Evolutionary conservation across 2,329 filamentous ascomycete species (phyloP), one percentile per base, ranked within the genome.

Genomic region (Ceratocystis huliohia): DNA sequence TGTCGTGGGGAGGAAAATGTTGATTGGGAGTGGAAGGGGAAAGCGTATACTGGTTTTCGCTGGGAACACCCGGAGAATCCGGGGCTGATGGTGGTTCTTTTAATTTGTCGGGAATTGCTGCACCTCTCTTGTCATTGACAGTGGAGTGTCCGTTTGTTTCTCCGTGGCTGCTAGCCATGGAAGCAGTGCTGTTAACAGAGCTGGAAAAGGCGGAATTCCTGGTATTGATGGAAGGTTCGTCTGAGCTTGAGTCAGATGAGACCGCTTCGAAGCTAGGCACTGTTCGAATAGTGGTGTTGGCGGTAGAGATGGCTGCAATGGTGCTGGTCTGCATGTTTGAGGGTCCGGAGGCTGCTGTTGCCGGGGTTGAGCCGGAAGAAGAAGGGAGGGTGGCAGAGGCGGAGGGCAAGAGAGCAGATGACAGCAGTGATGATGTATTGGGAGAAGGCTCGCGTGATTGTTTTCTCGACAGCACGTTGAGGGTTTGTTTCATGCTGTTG

Each of bases 181-280:
- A 82, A 20, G 75, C 73, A 71, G 78, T 81, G 74, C 82, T 84
- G 71, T 81, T 80, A 50, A 81, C 74, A 57, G 81, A 83, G 75
- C 81, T 82, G 50, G 82, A 83, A 70, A 84, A 81, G 68, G 75
- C 77, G 67, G 81, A 84, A 70, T 79, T 79, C 68, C 77, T 78
- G 72, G 74, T 76, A 6, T 65, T 66, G 41, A 65, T 63, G 28
- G 74, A 72, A 53, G 66, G 69, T 53, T 70, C 67, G 63, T 77
- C 76, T 64, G 75, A 77, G 68, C 77, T 78, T 53, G 79, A 79
- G 65, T 79, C 77, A 68, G 74, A 77, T 30, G 76, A 76, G 53
- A 73, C 71, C 44, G 75, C 78, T 72, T 84, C 82, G 72, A 80
- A 79, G 74, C 80, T 84, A 48, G 78, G 77, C 46, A 85, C 82